A percentile compares a stretch with the other conserved stretches of the same genome.
phyloP scores from a whole-genome alignment of 192 early-diverging fungal species.

The Coemansia sp. region DNA sequence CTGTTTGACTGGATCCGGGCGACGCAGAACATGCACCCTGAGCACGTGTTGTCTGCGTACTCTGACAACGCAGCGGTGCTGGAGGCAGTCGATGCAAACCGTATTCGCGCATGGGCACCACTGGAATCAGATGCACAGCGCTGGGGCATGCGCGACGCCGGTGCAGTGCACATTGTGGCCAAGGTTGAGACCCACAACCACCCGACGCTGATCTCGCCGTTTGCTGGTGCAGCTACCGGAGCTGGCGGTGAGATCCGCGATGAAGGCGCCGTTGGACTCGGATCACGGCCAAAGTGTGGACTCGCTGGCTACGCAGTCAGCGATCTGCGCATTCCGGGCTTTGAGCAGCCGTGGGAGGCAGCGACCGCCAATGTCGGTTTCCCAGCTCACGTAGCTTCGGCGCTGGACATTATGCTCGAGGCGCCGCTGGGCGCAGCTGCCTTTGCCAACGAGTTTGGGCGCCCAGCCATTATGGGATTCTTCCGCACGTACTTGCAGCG shows the following conservation, averaged over 20 bases:
- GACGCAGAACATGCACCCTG: conserved; percentile 80
- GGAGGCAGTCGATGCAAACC: conserved; percentile 39
- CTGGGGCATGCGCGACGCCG: conserved; percentile 37
- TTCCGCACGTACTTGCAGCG: conserved; percentile 87
- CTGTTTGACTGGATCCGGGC: conserved; percentile 97
- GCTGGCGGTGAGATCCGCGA: conserved; percentile 99
- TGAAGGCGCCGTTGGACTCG: conserved; percentile 95
- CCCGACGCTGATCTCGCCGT: conserved; percentile 98
- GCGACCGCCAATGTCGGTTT: conserved; percentile 65
- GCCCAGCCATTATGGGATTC: conserved; percentile 91
- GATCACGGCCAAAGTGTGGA: conserved; percentile 94
- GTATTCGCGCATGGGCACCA: conserved; percentile 47
- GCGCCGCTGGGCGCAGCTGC: conserved; percentile 97
- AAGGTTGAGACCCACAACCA: conserved; percentile 99
- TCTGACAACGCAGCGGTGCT: conserved; percentile 98
- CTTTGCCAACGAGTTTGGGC: conserved; percentile 99
- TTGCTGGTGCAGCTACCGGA: conserved; percentile 97
- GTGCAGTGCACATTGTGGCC: conserved; percentile 78
- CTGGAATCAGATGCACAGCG: not conserved
- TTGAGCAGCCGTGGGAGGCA: conserved; percentile 91
- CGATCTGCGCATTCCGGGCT: conserved; percentile 88
- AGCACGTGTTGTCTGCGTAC: conserved; percentile 91
- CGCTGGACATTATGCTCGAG: conserved; percentile 97
- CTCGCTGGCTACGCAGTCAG: conserved; percentile 94
- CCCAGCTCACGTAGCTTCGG: conserved; percentile 85